Conservation (phyloP, 495 filamentous ascomycete species). For the Penicillium coffeae region DNA sequence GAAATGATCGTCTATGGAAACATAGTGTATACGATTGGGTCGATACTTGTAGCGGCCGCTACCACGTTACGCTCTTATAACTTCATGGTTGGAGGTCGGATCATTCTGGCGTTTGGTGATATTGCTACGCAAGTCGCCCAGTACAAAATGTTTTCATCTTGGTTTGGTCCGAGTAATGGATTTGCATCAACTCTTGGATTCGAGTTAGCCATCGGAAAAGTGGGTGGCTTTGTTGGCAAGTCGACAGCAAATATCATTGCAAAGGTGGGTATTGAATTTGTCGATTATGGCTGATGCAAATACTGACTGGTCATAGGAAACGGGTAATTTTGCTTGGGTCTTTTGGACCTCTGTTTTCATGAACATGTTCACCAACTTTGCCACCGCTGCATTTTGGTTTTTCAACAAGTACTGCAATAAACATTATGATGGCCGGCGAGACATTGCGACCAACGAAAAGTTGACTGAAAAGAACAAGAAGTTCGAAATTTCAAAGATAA, state of each 20-base stretch:
- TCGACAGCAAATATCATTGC: conserved; percentile 37
- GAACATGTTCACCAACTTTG: conserved; percentile 44
- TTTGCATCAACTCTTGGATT: conserved; percentile 43
- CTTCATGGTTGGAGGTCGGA: conserved; percentile 42
- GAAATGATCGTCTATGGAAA: conserved; percentile 46
- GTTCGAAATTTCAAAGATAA: conserved; percentile 39
- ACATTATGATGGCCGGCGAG: conserved; percentile 27
- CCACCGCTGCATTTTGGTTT: conserved; percentile 37
- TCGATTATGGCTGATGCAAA: too few species aligned
- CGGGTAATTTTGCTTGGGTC: conserved; percentile 43
- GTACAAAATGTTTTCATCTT: conserved; percentile 49
- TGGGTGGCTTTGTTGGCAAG: conserved; percentile 35
- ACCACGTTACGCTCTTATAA: conserved; percentile 37
- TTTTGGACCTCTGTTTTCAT: conserved; percentile 47
- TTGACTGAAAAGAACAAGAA: conserved; percentile 45
- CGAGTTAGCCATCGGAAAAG: conserved; percentile 42
- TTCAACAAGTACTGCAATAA: conserved; percentile 37
- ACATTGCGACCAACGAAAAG: conserved; percentile 36
- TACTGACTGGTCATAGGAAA: conserved; percentile 27
- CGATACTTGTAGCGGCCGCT: conserved; percentile 43
- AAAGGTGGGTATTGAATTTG: conserved; percentile 20
- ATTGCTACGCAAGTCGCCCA: conserved; percentile 46
- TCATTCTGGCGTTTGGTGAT: conserved; percentile 34
- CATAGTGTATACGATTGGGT: conserved; percentile 41
- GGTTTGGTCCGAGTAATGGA: conserved; percentile 44